These are phyloP conservation scores for Aspergillus novofumigatus DNA, from an alignment of 2,329 filamentous ascomycete genomes.

Conservation along the genomic window DNA sequence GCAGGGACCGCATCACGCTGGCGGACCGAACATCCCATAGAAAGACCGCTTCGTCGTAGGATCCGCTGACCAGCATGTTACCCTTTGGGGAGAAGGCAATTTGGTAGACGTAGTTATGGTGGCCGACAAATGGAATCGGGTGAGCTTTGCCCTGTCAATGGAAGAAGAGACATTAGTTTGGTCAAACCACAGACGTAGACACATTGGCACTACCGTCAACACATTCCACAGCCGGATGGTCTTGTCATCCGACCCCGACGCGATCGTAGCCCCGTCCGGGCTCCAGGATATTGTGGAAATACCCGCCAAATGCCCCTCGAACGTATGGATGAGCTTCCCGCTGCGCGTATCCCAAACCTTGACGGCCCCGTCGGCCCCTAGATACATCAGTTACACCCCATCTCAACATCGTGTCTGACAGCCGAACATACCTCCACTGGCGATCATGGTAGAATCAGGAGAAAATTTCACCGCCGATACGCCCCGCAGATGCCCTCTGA, in stretches of 20 bases:
- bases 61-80: conserved; percentile 92
- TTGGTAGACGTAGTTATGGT: conserved; percentile 94
- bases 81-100: conserved; percentile 96
- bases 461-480: conserved; percentile 87
- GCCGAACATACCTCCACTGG: conserved; percentile 63
- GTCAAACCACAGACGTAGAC: background rate
- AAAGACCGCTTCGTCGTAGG: conserved; percentile 95
- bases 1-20: conserved; percentile 80
- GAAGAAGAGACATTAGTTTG: background rate
- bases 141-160: conserved; percentile 49
- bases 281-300: conserved; percentile 93
- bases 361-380: conserved; percentile 78
- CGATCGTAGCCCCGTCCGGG: conserved; percentile 80
- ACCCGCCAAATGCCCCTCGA: conserved; percentile 90
- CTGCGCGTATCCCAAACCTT: conserved; percentile 84
- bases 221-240: conserved; percentile 88
- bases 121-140: conserved; percentile 66
- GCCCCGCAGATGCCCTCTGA: conserved; percentile 73
- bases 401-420: background rate
- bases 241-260: conserved; percentile 94
- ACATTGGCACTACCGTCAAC: conserved; percentile 37
- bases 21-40: conserved; percentile 93
- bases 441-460: conserved; percentile 83
- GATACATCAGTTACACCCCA: conserved; percentile 10
- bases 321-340: conserved; percentile 76